Base-by-base conservation (phyloP, 1,139 yeast species). In the Suhomyces anneliseae region DNA sequence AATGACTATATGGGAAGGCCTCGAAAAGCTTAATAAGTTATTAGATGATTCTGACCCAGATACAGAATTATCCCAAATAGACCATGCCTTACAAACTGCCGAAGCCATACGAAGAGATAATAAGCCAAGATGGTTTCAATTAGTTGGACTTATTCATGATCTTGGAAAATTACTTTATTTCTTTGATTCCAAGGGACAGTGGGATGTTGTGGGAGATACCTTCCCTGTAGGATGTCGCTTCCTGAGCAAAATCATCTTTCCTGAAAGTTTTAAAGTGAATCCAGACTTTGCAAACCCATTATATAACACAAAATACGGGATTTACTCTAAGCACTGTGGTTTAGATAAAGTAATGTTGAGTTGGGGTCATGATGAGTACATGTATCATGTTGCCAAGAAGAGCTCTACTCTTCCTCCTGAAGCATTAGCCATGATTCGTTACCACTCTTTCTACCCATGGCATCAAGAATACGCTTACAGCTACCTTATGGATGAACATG, bases 131-230 rank as follows among this genome's bases (percentile, higher is more conserved):
- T 85, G 90, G 90, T 84, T 85, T 69, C 90, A 85, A 61, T 65
- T 85, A 19, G 89, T 85, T 7, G 90, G 90, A 0, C 65, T 85
- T 38, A 82, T 85, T 37, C 90, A 85, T 58, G 90, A 85, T 60
- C 67, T 85, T 51, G 90, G 90, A 1, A 85, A 85, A 58, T 69
- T 85, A 19, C 68, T 85, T 27, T 85, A 85, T 59, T 85, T 85
- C 54, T 85, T 79, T 56, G 90, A 83, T 56, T 83, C 89, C 27
- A 74, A 79, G 55, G 90, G 90, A 8, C 90, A 85, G 60, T 85
- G 90, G 90, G 90, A 84, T 57, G 90, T 85, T n/a, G 90, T 85
- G 19, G 90, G 90, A 6, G 90, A 85, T 58, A 85, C 90, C 0
- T 85, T 85, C 58, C 88, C 90, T 0, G 88, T 85, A 29, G 90